Evolutionary conservation across 1,139 yeast species (phyloP), one percentile per base, ranked within the genome.

Genomic region (Candida freyschussii): DNA sequence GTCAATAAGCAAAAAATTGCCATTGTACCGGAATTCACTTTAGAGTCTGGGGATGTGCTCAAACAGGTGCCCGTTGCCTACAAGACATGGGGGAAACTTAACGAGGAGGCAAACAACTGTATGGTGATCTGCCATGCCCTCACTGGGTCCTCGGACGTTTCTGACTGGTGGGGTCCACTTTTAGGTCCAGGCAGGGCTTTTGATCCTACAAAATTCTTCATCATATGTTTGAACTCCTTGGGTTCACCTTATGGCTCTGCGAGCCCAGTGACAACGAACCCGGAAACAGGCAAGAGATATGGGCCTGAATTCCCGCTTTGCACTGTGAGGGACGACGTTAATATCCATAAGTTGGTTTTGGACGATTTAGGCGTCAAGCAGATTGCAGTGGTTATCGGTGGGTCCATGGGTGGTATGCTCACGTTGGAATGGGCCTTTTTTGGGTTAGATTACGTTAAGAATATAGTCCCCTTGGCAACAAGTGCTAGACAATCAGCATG

Each of bases 371-470:
- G 83, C 0, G 85, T 91, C 17, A 70, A 69, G 36, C 72, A 76
- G 36, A 64, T 91, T 24, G 96, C 97, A 1, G 74, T 81, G 31
- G 94, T 84, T 5, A 74, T 91, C 37, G 98, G 98, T 19, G 98
- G 98, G 0, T 89, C 97, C 18, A 91, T 91, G 98, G 98, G 98
- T 23, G 98, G 98, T n/a, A 91, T 91, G 98, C 63, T 87, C 33
- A 89, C 91, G 0, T 62, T 91, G 45, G 98, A 91, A 56, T 91
- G 89, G 69, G 78, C 82, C 3, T 82, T 75, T 52, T 82, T 74
- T 45, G 82, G 85, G n/a, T 61, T 69, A 2, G 71, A 67, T 4
- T 91, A 76, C 52, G 95, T 91, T 13, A 71, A 72, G 39, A 64
- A 75, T 22, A 67, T 85, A 17, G 78, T 91, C 15, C 94, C 96